Conservation (phyloP, 1,284 basidiomycete species). For the Earliella scabrosa region DNA sequence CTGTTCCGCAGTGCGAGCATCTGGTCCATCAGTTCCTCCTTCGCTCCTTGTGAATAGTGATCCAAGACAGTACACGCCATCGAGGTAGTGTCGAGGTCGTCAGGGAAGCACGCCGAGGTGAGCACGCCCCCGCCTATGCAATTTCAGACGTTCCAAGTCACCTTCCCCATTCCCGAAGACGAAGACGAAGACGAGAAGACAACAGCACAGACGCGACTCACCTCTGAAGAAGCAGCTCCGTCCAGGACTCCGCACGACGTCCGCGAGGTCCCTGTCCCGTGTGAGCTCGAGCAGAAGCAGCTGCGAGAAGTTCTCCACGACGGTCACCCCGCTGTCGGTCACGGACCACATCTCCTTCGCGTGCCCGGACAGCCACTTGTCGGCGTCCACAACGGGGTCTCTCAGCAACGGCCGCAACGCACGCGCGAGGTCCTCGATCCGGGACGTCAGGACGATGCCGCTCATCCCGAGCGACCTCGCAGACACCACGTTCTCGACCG, state of each 20-base stretch:
- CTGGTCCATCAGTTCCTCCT: constrained; percentile 11
- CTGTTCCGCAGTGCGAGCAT: constrained; percentile 5
- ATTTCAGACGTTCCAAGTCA: not conserved
- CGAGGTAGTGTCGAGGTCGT: constrained; percentile 44
- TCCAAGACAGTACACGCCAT: constrained; percentile 3
- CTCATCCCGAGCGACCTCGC: constrained; percentile 57
- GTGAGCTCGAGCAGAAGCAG: constrained; percentile 59
- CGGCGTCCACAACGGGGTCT: constrained; percentile 47
- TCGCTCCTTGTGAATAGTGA: not conserved
- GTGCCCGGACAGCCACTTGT: constrained; percentile 43
- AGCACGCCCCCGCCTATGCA: not conserved
- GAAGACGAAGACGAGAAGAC: not conserved
- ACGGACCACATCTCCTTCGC: constrained; percentile 48
- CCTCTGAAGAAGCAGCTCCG: constrained; percentile 44
- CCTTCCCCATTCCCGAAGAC: no score
- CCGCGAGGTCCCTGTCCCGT: constrained; percentile 33
- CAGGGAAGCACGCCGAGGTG: constrained; percentile 35
- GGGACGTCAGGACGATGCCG: constrained; percentile 53
- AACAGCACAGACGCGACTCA: not conserved
- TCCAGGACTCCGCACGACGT: constrained; percentile 54
- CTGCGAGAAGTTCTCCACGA: constrained; percentile 59
- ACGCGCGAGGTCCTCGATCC: constrained; percentile 41
- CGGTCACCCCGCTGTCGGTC: constrained; percentile 43
- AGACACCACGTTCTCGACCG: constrained; percentile 56
- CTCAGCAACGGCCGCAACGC: constrained; percentile 48